A percentile compares a stretch with the other conserved stretches of the same genome.
Conservation (phyloP, 2,329 filamentous ascomycete species). For the Fusarium sp. region DNA sequence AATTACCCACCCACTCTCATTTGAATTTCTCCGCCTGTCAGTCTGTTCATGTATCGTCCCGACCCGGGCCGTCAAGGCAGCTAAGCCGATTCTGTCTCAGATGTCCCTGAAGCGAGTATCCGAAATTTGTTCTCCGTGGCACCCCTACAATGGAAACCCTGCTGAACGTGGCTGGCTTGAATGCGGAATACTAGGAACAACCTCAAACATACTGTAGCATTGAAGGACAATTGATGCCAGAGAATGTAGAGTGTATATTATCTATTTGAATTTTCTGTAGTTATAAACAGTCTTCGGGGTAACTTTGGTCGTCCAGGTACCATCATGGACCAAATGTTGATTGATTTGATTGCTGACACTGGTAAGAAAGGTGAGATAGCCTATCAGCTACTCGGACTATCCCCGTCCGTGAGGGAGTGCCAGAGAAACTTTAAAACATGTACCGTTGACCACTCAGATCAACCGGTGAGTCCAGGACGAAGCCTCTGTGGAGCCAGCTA, state of each 20-base stretch:
- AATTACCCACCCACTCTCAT: background rate
- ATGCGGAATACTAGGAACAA: background rate
- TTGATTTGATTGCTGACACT: background rate
- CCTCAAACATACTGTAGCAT: background rate
- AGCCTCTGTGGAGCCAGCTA: slow-evolving; percentile 16
- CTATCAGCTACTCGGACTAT: background rate
- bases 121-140: background rate
- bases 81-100: background rate
- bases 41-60: background rate
- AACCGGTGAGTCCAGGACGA: slow-evolving; percentile 31
- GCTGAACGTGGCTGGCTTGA: background rate
- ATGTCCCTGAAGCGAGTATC: background rate
- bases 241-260: background rate
- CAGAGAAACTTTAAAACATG: slow-evolving; percentile 6
- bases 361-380: background rate
- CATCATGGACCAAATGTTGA: background rate
- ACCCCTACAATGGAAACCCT: background rate
- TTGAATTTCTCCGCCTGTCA: background rate
- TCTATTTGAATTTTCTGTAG: background rate
- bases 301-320: background rate
- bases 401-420: background rate
- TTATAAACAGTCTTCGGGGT: background rate
- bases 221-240: background rate
- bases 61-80: background rate
- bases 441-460: slow-evolving; percentile 18